Conservation (phyloP, 2,329 filamentous ascomycete genomes). For the Chaetomium sp. region DNA sequence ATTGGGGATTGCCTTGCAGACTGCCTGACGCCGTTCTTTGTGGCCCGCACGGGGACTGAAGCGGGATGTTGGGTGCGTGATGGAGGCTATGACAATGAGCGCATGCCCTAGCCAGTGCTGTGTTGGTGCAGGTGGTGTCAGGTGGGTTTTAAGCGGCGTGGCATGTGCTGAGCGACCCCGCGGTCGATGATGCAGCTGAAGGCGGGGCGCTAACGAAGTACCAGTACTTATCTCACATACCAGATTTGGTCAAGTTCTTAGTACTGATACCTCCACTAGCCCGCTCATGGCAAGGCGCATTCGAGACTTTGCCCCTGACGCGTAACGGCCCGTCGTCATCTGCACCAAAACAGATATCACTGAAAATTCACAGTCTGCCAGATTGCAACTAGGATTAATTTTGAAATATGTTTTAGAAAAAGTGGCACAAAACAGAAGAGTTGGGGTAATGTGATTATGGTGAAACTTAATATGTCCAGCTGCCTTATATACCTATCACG, state of each 20-base stretch:
- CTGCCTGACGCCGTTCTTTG: not conserved
- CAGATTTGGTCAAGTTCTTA: not conserved
- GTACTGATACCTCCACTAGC: not conserved
- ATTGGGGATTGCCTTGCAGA: not conserved
- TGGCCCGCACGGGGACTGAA: not conserved
- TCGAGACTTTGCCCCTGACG: constrained; percentile 11
- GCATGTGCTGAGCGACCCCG: constrained; percentile 6
- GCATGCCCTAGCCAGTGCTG: not conserved
- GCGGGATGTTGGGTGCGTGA: not conserved
- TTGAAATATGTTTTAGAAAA: no score
- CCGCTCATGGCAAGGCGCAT: not conserved
- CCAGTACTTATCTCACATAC: not conserved
- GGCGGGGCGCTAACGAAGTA: constrained; percentile 9
- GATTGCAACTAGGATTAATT: not conserved
- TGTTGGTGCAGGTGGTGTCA: constrained; percentile 1
- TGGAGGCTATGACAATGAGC: not conserved
- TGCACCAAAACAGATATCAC: constrained; percentile 3
- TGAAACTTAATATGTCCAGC: no score
- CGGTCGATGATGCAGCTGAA: constrained; percentile 11
- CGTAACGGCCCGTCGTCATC: constrained; percentile 17
- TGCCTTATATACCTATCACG: no score
- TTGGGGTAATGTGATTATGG: no score
- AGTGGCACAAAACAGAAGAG: no score
- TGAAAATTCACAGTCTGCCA: not conserved
- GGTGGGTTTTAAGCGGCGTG: constrained; percentile 1